These are phyloP conservation scores for Cnidoscolus chayamansa DNA, from an alignment of 441 rosid genomes.

Conservation along the genomic window DNA sequence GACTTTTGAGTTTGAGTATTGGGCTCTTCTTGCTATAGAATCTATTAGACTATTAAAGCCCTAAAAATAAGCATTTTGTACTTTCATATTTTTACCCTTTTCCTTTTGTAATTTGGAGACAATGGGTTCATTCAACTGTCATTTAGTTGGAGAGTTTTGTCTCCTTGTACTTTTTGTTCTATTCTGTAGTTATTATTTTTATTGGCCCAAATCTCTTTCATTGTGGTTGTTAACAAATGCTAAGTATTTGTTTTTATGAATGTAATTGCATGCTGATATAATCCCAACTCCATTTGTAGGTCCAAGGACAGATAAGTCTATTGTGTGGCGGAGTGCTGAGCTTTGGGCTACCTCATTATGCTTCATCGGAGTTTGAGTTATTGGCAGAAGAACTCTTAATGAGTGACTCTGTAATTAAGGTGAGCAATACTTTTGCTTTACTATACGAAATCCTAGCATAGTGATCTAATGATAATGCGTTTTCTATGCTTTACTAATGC, in stretches of 20 bases:
- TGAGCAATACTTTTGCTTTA: slow-evolving; percentile 17
- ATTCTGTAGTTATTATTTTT: background rate
- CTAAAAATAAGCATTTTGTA: background rate
- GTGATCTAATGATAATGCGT: slow-evolving; percentile 8
- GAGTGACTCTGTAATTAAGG: slow-evolving; percentile 97
- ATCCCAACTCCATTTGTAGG: slow-evolving; percentile 44
- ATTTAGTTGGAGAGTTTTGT: background rate
- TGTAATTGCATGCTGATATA: slow-evolving; percentile 10
- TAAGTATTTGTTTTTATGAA: background rate
- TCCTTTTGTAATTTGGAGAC: too few species aligned
- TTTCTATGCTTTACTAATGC: background rate
- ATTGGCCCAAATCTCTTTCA: background rate
- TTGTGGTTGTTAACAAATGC: background rate
- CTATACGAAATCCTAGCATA: background rate
- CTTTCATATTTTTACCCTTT: background rate
- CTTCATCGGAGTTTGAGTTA: slow-evolving; percentile 91
- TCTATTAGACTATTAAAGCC: slow-evolving; percentile 12
- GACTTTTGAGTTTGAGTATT: background rate
- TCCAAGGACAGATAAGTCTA: slow-evolving; percentile 91
- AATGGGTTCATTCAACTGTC: background rate
- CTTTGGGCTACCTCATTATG: slow-evolving; percentile 87
- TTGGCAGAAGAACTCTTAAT: slow-evolving; percentile 95
- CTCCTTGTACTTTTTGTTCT: background rate
- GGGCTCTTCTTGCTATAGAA: background rate
- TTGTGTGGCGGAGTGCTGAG: slow-evolving; percentile 74